Evolutionary conservation across 208 protist species (phyloP).

Genomic region (Leishmania guyanensis): DNA sequence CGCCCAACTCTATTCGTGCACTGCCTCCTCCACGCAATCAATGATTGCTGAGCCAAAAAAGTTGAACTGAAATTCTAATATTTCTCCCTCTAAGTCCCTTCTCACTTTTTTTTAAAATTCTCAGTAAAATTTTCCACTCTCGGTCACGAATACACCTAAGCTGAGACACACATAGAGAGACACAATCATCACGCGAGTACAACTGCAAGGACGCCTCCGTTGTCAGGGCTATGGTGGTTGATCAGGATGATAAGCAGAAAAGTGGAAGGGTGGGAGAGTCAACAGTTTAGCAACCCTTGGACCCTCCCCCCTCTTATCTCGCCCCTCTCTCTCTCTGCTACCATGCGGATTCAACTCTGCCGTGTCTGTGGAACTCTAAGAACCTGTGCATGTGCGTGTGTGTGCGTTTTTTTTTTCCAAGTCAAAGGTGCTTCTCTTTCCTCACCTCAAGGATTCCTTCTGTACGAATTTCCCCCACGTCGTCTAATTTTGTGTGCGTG

Average conservation of each 20-base stretch:
- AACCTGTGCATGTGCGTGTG: background rate
- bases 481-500: too few relatives aligned
- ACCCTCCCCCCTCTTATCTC: background rate
- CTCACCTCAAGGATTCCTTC: too few relatives aligned
- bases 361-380: background rate
- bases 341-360: background rate
- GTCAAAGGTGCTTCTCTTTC: too few relatives aligned
- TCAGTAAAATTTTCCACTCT: background rate
- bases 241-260: background rate
- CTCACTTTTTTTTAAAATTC: background rate
- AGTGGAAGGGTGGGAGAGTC: background rate
- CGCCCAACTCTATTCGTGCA: background rate
- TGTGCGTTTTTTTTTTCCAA: too few relatives aligned
- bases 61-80: background rate
- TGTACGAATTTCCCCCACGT: too few relatives aligned
- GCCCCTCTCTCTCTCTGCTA: background rate
- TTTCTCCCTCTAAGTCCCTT: background rate
- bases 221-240: background rate
- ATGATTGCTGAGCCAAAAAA: background rate
- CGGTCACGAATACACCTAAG: background rate
- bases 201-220: background rate
- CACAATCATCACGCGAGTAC: background rate
- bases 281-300: background rate
- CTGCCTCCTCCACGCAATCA: background rate
- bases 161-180: background rate